These are phyloP conservation scores for Cymbopogon citratus DNA, from an alignment of 176 grass and related monocot species.

Conservation along the genomic window DNA sequence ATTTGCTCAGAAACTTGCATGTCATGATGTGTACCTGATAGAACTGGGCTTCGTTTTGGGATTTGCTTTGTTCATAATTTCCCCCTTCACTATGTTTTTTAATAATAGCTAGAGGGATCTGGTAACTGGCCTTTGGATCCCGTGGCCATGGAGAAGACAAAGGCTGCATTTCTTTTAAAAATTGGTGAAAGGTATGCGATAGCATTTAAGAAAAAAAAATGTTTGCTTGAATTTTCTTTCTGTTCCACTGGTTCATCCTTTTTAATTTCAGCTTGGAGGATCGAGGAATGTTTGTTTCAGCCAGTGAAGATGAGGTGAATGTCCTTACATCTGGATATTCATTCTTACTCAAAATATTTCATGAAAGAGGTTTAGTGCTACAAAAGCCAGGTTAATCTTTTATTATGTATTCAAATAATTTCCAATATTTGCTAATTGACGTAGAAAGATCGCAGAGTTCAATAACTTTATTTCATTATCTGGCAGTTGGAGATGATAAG, in stretches of 20 bases:
- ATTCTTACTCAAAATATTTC: conserved; percentile 86
- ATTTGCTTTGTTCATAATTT: conserved; percentile 14
- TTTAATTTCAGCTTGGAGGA: conserved; percentile 66
- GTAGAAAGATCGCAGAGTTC: conserved; percentile 14
- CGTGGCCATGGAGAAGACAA: conserved; percentile 85
- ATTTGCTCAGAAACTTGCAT: conserved; percentile 2
- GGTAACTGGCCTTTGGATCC: conserved; percentile 91
- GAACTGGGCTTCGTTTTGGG: background rate
- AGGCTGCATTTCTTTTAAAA: conserved; percentile 88
- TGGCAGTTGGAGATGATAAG: conserved; percentile 48
- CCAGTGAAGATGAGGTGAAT: conserved; percentile 86
- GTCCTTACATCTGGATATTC: conserved; percentile 86
- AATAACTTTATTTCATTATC: conserved; percentile 24
- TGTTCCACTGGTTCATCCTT: conserved; percentile 6
- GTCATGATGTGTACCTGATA: conserved; percentile 13
- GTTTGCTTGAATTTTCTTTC: conserved; percentile 15
- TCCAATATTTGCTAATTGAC: background rate
- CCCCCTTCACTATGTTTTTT: conserved; percentile 5
- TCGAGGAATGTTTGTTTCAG: conserved; percentile 55
- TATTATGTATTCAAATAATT: background rate
- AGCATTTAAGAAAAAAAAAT: conserved; percentile 11
- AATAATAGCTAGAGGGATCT: conserved; percentile 83
- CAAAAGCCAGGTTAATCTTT: conserved; percentile 64
- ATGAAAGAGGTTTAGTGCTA: conserved; percentile 61
- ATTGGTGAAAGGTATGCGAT: conserved; percentile 83